Percentiles rank a stretch among this genome's conserved stretches.
phyloP scores from a whole-genome alignment of 2,329 filamentous ascomycete species.

The Incumbomyces lentus region DNA sequence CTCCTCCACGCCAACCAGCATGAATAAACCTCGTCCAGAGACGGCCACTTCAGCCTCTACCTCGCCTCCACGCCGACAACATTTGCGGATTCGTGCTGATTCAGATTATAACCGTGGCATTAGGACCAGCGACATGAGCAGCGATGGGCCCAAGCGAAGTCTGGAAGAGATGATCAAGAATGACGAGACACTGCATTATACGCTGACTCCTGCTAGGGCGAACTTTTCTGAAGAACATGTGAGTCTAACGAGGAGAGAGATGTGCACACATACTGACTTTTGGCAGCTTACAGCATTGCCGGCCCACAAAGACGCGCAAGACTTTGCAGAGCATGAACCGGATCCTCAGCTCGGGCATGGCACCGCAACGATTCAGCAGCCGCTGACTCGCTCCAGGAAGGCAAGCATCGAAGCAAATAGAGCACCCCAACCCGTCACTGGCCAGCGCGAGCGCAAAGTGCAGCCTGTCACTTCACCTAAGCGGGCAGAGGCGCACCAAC shows the following conservation, averaged over 20 bases:
- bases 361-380: not conserved
- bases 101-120: slow-evolving; percentile 7
- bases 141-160: slow-evolving; percentile 46
- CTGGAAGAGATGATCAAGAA: slow-evolving; percentile 74
- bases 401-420: not conserved
- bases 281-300: too few relatives aligned
- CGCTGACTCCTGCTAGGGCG: slow-evolving; percentile 63
- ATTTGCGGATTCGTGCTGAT: slow-evolving; percentile 17
- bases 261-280: too few relatives aligned
- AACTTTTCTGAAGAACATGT: slow-evolving; percentile 61
- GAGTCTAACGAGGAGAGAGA: slow-evolving; percentile 26
- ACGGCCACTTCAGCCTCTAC: slow-evolving; percentile 9
- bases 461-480: not conserved
- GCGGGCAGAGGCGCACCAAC: not conserved
- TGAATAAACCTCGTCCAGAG: slow-evolving; percentile 11
- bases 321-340: slow-evolving; percentile 30
- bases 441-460: not conserved
- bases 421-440: not conserved
- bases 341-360: slow-evolving; percentile 25
- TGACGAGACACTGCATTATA: slow-evolving; percentile 73
- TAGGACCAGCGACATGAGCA: slow-evolving; percentile 9
- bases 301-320: slow-evolving; percentile 21
- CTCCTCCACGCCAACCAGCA: slow-evolving; percentile 12
- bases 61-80: slow-evolving; percentile 13
- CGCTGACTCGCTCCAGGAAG: not conserved